Conservation (phyloP, 1,284 basidiomycete genomes). For the Cryptococcus maquisensis region DNA sequence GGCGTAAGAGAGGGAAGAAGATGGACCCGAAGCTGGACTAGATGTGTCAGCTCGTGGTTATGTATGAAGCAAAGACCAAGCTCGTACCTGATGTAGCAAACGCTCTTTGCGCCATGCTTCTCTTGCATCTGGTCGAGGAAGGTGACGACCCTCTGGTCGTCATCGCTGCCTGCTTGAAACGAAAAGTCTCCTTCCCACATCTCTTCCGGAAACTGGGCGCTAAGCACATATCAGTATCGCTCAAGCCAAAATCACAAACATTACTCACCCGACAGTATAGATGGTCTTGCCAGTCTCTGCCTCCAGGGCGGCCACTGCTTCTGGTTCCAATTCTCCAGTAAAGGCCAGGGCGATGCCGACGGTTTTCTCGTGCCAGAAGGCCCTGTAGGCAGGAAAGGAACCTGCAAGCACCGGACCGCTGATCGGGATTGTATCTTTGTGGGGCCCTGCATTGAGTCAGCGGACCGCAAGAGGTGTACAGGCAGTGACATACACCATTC, state of each 20-base stretch:
- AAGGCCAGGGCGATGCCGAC: conserved; percentile 9
- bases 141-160: conserved; percentile 17
- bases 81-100: conserved; percentile 18
- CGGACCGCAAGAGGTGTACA: too few relatives aligned
- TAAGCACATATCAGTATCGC: not conserved
- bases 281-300: conserved; percentile 12
- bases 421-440: too few relatives aligned
- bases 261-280: conserved; percentile 21
- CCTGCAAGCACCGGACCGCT: too few relatives aligned
- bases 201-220: conserved; percentile 17
- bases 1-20: conserved; percentile 19
- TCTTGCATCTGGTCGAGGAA: conserved; percentile 21
- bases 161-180: conserved; percentile 9
- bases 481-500: too few relatives aligned
- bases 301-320: conserved; percentile 9
- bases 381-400: too few relatives aligned
- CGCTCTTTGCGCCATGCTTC: conserved; percentile 13
- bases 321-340: conserved; percentile 13
- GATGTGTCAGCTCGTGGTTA: not conserved
- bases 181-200: conserved; percentile 14
- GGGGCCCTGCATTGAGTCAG: too few relatives aligned
- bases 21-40: conserved; percentile 21
- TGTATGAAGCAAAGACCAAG: not conserved
- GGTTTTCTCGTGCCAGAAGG: not conserved
- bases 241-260: not conserved